Evolutionary conservation across 177 flowering plant species (phyloP), one percentile per base, ranked within the genome.

Genomic region (Vitis hybrid): DNA sequence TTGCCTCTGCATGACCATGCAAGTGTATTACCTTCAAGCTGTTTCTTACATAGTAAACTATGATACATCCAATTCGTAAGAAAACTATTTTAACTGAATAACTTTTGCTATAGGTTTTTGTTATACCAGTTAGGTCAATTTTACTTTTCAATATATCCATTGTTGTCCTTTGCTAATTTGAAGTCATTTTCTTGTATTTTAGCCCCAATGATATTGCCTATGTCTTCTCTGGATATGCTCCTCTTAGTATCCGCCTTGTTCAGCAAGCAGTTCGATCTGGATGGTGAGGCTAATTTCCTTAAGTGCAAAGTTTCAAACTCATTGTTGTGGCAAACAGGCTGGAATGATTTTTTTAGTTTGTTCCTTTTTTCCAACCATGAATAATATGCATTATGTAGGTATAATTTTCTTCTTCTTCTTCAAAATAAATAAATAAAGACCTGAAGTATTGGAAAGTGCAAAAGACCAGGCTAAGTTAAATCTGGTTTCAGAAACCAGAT

Each of bases 181-280:
- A 52, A 61, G 55, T 62, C 14, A 9, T 58, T 64, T 68, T 51
- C 20, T 59, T 51, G 33, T 79, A 65, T 50, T 59, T 71, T 94
- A 96, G 99, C 72, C 98, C 97, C 49, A 88, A 82, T 70, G 99
- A 96, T 75, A 94, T 96, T 72, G 78, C 97, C 4, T 96, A 96
- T 75, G 97, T 90, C 69, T 96, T 89, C 76, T 92, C 99, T 72
- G 99, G 99, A 82, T 96, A 94, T 84, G 99, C 99, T 31, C 99
- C 99, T 67, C 95, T 96, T 52, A 94, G 98, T 69, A 86, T 96
- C 74, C 98, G 99, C 62, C 95, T 96, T 68, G 82, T 96, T 70
- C 98, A 96, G 80, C 90, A 96, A 67, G 99, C 97, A 56, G 72
- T 94, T 74, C 86, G 95, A 82, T 94, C 95, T 75, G 99, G 99